Conservation (phyloP, 371 early-diverging fungal genomes). For the Apophysomyces variabilis region DNA sequence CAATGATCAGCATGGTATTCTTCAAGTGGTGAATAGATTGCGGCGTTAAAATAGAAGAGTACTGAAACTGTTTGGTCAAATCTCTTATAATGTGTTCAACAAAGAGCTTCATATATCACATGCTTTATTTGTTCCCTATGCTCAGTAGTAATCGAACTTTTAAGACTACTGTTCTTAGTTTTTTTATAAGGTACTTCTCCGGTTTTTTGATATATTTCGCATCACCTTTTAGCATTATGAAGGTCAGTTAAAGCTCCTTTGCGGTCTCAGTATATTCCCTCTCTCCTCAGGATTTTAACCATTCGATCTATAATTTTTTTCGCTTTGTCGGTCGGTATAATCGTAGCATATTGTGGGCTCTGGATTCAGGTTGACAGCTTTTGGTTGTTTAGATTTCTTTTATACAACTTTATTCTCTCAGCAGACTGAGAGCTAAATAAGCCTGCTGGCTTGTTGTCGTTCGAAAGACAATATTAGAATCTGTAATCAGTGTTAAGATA, state of each 20-base stretch:
- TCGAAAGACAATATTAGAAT: slow-evolving; percentile 7
- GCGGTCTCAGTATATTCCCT: not conserved
- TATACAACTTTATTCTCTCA: not conserved
- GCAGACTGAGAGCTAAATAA: not conserved
- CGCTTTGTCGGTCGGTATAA: not conserved
- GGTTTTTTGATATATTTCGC: not conserved
- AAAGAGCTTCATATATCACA: too few relatives aligned
- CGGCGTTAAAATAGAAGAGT: not conserved
- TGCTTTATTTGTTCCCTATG: too few relatives aligned
- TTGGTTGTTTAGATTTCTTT: not conserved
- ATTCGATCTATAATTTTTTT: slow-evolving; percentile 11
- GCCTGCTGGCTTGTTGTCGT: slow-evolving; percentile 5
- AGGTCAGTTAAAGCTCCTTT: not conserved
- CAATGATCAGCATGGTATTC: too few relatives aligned
- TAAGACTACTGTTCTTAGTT: slow-evolving; percentile 2
- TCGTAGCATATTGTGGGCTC: not conserved
- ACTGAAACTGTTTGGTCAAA: too few relatives aligned
- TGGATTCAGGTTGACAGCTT: not conserved
- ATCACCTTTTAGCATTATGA: slow-evolving; percentile 1
- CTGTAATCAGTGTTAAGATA: slow-evolving; percentile 14
- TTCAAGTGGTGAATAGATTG: slow-evolving; percentile 1
- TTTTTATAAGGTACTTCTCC: slow-evolving; percentile 4
- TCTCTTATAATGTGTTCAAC: too few relatives aligned
- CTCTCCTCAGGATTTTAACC: slow-evolving; percentile 2
- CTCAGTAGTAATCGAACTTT: slow-evolving; percentile 7